Evolutionary conservation across 108 stramenopile species (phyloP).

Genomic region (Discostella pseudostelligera): DNA sequence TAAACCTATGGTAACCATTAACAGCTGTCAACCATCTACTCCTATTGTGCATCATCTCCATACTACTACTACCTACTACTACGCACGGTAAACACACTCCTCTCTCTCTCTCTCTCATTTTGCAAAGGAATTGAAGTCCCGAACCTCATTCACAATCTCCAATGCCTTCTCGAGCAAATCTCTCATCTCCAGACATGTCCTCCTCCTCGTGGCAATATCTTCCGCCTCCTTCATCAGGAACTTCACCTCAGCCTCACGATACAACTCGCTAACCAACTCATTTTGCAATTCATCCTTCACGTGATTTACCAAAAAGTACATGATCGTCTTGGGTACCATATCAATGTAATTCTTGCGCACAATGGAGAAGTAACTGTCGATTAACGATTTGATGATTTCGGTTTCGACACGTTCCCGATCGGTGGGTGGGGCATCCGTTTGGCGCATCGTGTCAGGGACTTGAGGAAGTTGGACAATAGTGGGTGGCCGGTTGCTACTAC

Average conservation of each 20-base stretch:
- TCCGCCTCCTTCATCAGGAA: conserved; percentile 89
- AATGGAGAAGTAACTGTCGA: conserved; percentile 94
- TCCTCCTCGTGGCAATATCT: conserved; percentile 84
- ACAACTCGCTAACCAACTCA: conserved; percentile 93
- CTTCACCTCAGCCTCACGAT: conserved; percentile 83
- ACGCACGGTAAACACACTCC: too few species aligned
- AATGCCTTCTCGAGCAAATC: conserved; percentile 88
- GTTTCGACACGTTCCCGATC: conserved; percentile 90
- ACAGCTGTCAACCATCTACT: too few species aligned
- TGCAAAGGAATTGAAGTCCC: conserved; percentile 81
- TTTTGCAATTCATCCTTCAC: conserved; percentile 93
- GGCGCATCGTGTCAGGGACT: conserved; percentile 91
- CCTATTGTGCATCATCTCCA: too few species aligned
- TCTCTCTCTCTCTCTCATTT: conserved; percentile 16
- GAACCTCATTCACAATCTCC: conserved; percentile 95
- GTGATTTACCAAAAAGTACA: conserved; percentile 98
- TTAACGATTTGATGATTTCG: conserved; percentile 95
- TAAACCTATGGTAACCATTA: too few species aligned
- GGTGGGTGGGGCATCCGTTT: conserved; percentile 85
- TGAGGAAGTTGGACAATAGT: conserved; percentile 91
- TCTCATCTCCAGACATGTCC: conserved; percentile 91
- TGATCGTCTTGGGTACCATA: conserved; percentile 98
- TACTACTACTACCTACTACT: too few species aligned
- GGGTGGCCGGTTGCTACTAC: conserved; percentile 47
- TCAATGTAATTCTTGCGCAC: conserved; percentile 97